Percentiles rank a stretch among this genome's conserved stretches.
These are phyloP conservation scores for Pseudozyma sp. DNA, from an alignment of 1,284 basidiomycete genomes.

Conservation along the genomic window DNA sequence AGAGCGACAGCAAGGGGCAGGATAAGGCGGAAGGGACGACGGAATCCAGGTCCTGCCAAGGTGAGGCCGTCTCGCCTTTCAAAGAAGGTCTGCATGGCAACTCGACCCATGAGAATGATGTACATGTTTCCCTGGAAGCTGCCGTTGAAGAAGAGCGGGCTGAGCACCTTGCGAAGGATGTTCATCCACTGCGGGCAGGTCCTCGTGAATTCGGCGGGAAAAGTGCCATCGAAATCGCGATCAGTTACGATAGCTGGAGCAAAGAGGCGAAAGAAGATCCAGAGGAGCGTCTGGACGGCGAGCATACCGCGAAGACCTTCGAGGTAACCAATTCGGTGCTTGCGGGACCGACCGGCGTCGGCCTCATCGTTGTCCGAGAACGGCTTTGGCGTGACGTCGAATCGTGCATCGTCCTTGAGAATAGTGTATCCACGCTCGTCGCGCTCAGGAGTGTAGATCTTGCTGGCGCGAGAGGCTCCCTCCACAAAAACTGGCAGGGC, in stretches of 20 bases:
- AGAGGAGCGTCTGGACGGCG: slow-evolving; percentile 53
- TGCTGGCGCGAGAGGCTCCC: slow-evolving; percentile 28
- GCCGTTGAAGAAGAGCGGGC: slow-evolving; percentile 55
- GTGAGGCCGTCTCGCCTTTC: slow-evolving; percentile 49
- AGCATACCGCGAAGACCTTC: slow-evolving; percentile 54
- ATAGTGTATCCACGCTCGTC: slow-evolving; percentile 46
- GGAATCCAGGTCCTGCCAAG: slow-evolving; percentile 53
- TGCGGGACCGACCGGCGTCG: slow-evolving; percentile 39
- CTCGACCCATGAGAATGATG: slow-evolving; percentile 55
- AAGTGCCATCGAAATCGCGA: slow-evolving; percentile 43
- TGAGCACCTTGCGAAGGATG: slow-evolving; percentile 51
- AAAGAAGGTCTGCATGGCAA: slow-evolving; percentile 49
- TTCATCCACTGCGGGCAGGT: slow-evolving; percentile 51
- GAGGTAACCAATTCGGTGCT: slow-evolving; percentile 42
- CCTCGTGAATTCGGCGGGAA: slow-evolving; percentile 50
- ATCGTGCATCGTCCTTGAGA: slow-evolving; percentile 38
- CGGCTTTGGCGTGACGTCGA: slow-evolving; percentile 46
- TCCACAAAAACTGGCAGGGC: slow-evolving; percentile 41
- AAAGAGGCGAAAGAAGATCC: slow-evolving; percentile 57
- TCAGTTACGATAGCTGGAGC: slow-evolving; percentile 52
- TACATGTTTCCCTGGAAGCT: slow-evolving; percentile 55
- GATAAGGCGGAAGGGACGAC: slow-evolving; percentile 55
- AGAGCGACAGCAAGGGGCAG: slow-evolving; percentile 49
- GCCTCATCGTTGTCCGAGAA: slow-evolving; percentile 35
- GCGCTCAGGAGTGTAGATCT: slow-evolving; percentile 33